These are phyloP conservation scores for Hydnomerulius pinastri DNA, from an alignment of 768 basidiomycete genomes.

Conservation along the genomic window DNA sequence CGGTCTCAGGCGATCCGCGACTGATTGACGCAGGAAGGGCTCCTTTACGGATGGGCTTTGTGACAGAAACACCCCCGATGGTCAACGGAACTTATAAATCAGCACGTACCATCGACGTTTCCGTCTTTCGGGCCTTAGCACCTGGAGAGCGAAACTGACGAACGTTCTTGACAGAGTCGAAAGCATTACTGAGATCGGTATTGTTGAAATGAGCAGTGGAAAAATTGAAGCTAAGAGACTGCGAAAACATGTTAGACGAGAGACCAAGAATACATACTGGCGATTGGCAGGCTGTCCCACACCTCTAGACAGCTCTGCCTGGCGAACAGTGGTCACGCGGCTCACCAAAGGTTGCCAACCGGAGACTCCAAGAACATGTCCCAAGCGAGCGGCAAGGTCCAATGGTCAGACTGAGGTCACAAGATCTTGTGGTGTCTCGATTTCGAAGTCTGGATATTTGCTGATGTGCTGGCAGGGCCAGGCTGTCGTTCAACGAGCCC, in stretches of 20 bases:
- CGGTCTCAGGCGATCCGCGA: background rate
- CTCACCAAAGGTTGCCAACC: too few species aligned
- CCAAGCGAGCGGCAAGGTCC: too few species aligned
- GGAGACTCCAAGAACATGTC: too few species aligned
- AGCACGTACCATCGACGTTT: constrained; percentile 7
- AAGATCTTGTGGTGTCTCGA: too few species aligned
- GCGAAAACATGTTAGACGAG: background rate
- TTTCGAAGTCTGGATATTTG: too few species aligned
- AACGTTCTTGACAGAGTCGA: too few species aligned
- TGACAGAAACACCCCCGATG: background rate
- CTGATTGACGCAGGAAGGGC: background rate
- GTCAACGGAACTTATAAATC: background rate
- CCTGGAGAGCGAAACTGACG: constrained; percentile 11
- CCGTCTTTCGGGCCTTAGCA: constrained; percentile 1
- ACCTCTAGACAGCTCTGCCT: too few species aligned
- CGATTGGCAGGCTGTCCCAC: background rate
- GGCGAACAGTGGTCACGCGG: too few species aligned
- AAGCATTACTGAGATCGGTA: constrained; percentile 21
- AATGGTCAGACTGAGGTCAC: too few species aligned
- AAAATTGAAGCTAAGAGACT: too few species aligned
- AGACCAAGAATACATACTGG: background rate
- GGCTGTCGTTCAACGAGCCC: too few species aligned
- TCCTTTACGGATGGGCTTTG: constrained; percentile 3
- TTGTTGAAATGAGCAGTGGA: constrained; percentile 23
- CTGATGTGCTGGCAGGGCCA: too few species aligned